phyloP scores from a whole-genome alignment of 805 yeast species.

The Pichia heedii region DNA sequence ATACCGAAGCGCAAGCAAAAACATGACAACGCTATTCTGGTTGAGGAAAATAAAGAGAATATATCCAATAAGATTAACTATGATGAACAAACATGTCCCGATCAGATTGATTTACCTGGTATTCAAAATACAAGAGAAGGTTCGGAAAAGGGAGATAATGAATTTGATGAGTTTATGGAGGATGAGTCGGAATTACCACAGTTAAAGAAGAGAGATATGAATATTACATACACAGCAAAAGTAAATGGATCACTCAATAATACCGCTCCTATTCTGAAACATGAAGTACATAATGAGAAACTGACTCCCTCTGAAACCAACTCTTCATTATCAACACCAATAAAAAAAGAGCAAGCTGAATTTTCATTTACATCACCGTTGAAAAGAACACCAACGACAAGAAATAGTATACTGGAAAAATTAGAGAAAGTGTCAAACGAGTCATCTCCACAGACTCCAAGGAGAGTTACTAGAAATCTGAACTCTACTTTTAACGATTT shows the following conservation, averaged over 20 bases:
- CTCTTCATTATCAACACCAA: background rate
- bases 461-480: background rate
- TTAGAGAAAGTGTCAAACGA: slow-evolving; percentile 1
- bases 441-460: slow-evolving; percentile 5
- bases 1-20: background rate
- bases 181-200: background rate
- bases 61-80: no score
- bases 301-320: background rate
- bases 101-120: background rate
- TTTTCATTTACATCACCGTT: slow-evolving; percentile 1
- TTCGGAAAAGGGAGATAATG: slow-evolving; percentile 7
- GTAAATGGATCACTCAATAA: background rate
- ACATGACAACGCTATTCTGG: no score
- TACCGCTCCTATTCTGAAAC: background rate
- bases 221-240: background rate
- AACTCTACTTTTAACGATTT: slow-evolving; percentile 9
- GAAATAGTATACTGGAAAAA: background rate
- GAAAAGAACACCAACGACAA: slow-evolving; percentile 1
- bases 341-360: background rate
- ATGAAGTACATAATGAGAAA: background rate
- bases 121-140: background rate
- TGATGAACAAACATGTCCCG: background rate
- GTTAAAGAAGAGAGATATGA: background rate
- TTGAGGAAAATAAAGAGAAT: background rate
- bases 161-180: background rate